Base-by-base conservation (phyloP, 805 yeast species). In the Candida gorgasii region DNA sequence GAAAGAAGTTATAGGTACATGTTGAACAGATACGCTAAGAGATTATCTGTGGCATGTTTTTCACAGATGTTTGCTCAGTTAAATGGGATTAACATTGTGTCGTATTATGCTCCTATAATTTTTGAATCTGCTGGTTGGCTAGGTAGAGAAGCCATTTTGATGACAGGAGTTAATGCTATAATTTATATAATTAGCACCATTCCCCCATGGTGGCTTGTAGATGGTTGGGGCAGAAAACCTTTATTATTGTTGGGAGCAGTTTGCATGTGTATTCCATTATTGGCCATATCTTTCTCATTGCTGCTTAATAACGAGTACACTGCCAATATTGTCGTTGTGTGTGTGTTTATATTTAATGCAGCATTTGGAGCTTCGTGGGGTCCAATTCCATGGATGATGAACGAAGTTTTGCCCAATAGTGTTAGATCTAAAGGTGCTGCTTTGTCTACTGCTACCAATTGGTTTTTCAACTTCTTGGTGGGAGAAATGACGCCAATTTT, bases 101-200 rank as follows among this genome's bases (percentile, higher is more conserved):
- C 95, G 1, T 90, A 90, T 64, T 89, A 89, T 66, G 96, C 97
- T 2, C 96, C 97, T 2, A 68, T 90, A 63, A 95, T 89, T 36
- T 90, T 89, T 63, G 97, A 90, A 61, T 86, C 86, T 53, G 97
- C 97, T 2, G 97, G 97, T 19, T 90, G 97, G 96, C 64, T 75
- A 6, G 97, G 97, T 18, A 72, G 95, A 46, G 79, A 80, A 50
- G 96, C 97, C 2, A 80, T 89, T 48, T 74, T 89, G 49, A 86
- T 89, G 95, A 88, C 97, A 0, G 97, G 97, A 16, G 73, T 86
- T 43, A 70, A 70, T 52, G 62, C 74, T 8, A 51, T 70, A 14
- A 58, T 70, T 19, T 70, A 70, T 50, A 48, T 68, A 13, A 33
- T 59, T 17, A 77, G 88, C 35, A 88, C 96, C 0, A 68, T 89